A percentile compares a stretch with the other conserved stretches of the same genome.
Conservation (phyloP, 1,284 basidiomycete genomes). For the Fomitopsis schrenkii region DNA sequence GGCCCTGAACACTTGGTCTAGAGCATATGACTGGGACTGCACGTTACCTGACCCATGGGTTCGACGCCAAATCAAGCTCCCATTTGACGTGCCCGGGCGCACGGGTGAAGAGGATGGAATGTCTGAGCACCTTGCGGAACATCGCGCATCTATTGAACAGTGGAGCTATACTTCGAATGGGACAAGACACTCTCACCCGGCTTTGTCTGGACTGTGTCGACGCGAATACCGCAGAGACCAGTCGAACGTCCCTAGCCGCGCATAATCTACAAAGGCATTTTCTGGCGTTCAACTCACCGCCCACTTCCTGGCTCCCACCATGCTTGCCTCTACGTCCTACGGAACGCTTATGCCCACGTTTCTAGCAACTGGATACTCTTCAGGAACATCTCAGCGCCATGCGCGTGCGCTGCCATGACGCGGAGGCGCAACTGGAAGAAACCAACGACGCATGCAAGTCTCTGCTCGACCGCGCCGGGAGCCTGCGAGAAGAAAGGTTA, state of each 20-base stretch:
- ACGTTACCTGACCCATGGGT: background rate
- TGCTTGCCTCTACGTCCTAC: background rate
- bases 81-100: background rate
- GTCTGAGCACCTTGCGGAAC: background rate
- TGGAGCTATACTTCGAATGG: background rate
- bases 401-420: slow-evolving; percentile 79
- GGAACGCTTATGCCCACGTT: background rate
- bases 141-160: background rate
- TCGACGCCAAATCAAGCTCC: background rate
- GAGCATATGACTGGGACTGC: background rate
- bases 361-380: slow-evolving; percentile 75
- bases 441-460: slow-evolving; percentile 80
- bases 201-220: background rate
- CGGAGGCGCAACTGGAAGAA: slow-evolving; percentile 71
- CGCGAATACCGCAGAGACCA: background rate
- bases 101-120: background rate
- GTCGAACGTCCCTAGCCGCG: background rate
- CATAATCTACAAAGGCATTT: background rate
- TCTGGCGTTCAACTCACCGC: background rate
- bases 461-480: slow-evolving; percentile 85
- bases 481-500: slow-evolving; percentile 76
- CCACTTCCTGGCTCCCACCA: background rate
- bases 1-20: background rate
- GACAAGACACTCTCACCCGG: background rate
- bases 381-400: slow-evolving; percentile 76